Base-by-base conservation (phyloP, 164 flowering plant genomes). In the Nymphaea thermarum region DNA sequence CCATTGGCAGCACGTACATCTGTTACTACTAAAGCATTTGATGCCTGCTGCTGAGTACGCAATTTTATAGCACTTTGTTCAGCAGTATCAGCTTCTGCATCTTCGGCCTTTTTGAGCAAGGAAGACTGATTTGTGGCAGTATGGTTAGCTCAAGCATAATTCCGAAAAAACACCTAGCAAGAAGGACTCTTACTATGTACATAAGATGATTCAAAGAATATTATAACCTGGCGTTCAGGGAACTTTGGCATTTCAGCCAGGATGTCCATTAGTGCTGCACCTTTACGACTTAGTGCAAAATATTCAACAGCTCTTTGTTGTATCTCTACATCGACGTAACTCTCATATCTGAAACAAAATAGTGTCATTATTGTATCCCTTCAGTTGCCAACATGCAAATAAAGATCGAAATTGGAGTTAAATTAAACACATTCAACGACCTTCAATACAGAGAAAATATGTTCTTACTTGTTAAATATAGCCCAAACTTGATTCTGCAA, bases 171-270 rank as follows among this genome's bases (percentile, higher is more conserved):
- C 36, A 25, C 36, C 36, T 25, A 25, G 36, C 36, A 25, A 6
- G 55, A 47, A 47, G 55, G 55, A 6, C 12, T 12, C 12, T 12
- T 6, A 47, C 6, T 3, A 2, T 47, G 6, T 47, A 47, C 2
- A 2, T 47, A 12, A 47, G 12, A 47, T 4, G 55, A 47, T 47
- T 12, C 55, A 47, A 12, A 47, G 12, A 47, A 47, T 7, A 47
- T 6, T 47, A 47, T n/a, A 68, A 92, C 99, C 92, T 92, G 88
- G 42, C 99, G 87, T 80, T 92, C 98, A 68, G 99, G 98, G 75
- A 95, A 95, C 79, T 95, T 95, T 16, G 99, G 99, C 98, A 92
- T 95, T 82, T 92, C 99, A 71, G 99, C 96, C 77, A 95, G 77
- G 73, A 95, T 85, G 78, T 92, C 99, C 82, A 81, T 77, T 60